phyloP scores from a whole-genome alignment of 768 basidiomycete species.

The Leccinum sublutescens region DNA sequence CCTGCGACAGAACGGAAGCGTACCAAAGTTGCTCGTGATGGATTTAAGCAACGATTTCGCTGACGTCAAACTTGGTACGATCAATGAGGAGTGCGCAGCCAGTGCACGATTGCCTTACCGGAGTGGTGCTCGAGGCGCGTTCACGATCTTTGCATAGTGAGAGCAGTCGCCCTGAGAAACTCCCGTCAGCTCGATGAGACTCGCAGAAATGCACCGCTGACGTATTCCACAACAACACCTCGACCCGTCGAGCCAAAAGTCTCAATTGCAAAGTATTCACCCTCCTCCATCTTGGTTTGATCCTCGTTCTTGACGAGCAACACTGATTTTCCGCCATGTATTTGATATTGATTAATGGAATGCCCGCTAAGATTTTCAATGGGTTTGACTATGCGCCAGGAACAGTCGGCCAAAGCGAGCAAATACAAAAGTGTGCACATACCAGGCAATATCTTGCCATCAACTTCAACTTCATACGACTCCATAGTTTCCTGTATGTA shows the following conservation, averaged over 20 bases:
- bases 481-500: conserved; percentile 99
- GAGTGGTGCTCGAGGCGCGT: conserved; percentile 71
- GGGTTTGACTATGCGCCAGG: conserved; percentile 68
- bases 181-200: conserved; percentile 1
- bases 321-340: conserved; percentile 93
- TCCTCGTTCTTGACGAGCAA: conserved; percentile 87
- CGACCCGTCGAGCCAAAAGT: conserved; percentile 98
- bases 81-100: not conserved
- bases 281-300: conserved; percentile 97
- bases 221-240: conserved; percentile 82
- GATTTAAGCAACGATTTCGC: conserved; percentile 84
- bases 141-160: conserved; percentile 78
- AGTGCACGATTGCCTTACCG: conserved; percentile 46
- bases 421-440: conserved; percentile 3
- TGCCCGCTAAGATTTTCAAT: conserved; percentile 95
- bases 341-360: conserved; percentile 84
- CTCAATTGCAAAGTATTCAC: conserved; percentile 98
- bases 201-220: conserved; percentile 31
- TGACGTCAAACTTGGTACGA: conserved; percentile 63
- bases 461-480: conserved; percentile 94
- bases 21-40: conserved; percentile 92
- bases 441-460: conserved; percentile 82
- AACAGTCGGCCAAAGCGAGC: not conserved
- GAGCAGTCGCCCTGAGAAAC: conserved; percentile 78
- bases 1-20: conserved; percentile 91